Conservation (phyloP, 345 rosid species). For the Lenwebbia sp. region DNA sequence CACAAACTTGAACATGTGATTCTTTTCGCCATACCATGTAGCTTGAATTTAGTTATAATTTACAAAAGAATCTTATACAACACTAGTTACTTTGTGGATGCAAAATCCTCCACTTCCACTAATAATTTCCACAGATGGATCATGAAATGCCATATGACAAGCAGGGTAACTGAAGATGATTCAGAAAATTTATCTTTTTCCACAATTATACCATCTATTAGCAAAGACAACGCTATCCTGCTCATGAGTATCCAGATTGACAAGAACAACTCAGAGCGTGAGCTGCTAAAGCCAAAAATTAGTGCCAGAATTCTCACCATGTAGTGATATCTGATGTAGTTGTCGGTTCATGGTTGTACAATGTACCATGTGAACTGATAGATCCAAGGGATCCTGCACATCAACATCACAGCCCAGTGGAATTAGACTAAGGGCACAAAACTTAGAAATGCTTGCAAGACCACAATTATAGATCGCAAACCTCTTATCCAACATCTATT, state of each 20-base stretch:
- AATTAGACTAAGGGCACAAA: not conserved
- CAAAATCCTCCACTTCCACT: not conserved
- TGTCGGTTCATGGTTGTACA: conserved; percentile 37
- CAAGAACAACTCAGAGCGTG: not conserved
- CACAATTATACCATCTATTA: not conserved
- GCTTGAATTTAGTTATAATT: not conserved
- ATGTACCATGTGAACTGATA: conserved; percentile 56
- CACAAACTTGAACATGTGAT: not conserved
- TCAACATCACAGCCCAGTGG: not conserved
- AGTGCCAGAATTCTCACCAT: conserved; percentile 48
- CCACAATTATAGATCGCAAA: not conserved
- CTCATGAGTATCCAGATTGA: not conserved
- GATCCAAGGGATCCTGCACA: conserved; percentile 76
- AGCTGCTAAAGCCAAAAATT: not conserved
- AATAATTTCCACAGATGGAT: not conserved
- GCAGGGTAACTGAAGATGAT: not conserved
- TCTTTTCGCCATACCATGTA: not conserved
- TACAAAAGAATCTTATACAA: not conserved
- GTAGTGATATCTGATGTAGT: conserved; percentile 39
- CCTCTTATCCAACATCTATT: not conserved
- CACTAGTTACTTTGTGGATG: not conserved
- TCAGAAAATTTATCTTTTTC: not conserved
- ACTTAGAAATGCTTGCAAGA: not conserved
- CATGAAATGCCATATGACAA: not conserved
- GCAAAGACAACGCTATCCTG: not conserved